phyloP scores from a whole-genome alignment of 2,329 filamentous ascomycete genomes.

The Alternaria ventricosa region DNA sequence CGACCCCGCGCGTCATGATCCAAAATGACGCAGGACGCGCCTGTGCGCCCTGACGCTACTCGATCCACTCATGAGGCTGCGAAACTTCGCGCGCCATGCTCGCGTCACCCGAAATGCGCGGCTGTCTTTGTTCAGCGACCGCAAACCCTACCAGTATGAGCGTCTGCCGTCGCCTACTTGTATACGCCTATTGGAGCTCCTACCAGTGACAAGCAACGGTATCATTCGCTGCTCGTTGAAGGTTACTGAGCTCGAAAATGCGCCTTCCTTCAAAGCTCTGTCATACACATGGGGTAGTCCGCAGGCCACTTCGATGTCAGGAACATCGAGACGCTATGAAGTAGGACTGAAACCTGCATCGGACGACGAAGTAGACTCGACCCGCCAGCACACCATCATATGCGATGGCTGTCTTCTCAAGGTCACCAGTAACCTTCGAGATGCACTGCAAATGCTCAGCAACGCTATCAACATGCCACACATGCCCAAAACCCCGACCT shows the following conservation, averaged over 20 bases:
- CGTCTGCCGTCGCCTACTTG: slow-evolving; percentile 25
- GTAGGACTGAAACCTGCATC: not conserved
- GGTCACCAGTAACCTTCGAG: slow-evolving; percentile 29
- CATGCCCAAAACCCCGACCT: slow-evolving; percentile 12
- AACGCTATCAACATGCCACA: slow-evolving; percentile 10
- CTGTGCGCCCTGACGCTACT: not conserved
- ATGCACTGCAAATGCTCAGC: slow-evolving; percentile 33
- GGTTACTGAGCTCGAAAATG: slow-evolving; percentile 23
- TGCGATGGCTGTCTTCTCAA: slow-evolving; percentile 28
- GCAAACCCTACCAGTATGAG: slow-evolving; percentile 25
- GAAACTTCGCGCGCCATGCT: slow-evolving; percentile 21
- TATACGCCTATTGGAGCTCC: slow-evolving; percentile 31
- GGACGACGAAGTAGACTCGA: not conserved
- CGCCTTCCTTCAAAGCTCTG: slow-evolving; percentile 26
- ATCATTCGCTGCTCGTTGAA: slow-evolving; percentile 23
- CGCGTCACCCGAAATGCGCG: slow-evolving; percentile 14
- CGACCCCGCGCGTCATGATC: not conserved
- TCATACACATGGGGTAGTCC: slow-evolving; percentile 31
- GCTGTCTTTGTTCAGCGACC: slow-evolving; percentile 14
- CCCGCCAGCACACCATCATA: slow-evolving; percentile 22
- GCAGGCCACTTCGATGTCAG: slow-evolving; percentile 3
- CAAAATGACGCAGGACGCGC: not conserved
- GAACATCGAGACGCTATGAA: not conserved
- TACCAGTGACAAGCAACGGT: slow-evolving; percentile 15
- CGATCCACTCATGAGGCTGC: slow-evolving; percentile 24